phyloP scores from a whole-genome alignment of 1,139 yeast genomes.

The Taphrina wiesneri region DNA sequence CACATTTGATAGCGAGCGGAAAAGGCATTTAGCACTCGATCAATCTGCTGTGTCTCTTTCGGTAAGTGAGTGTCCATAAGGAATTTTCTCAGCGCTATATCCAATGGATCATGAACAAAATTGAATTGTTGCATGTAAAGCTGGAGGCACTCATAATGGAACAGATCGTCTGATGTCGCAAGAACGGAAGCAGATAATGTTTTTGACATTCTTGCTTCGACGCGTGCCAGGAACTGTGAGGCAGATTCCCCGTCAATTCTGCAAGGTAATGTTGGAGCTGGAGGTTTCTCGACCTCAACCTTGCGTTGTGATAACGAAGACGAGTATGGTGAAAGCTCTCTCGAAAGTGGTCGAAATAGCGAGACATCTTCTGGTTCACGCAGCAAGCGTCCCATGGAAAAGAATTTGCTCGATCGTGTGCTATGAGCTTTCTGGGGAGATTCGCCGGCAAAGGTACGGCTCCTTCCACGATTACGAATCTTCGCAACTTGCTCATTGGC shows the following conservation, averaged over 20 bases:
- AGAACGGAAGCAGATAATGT: constrained; percentile 49
- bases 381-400: constrained; percentile 15
- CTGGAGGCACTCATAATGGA: constrained; percentile 48
- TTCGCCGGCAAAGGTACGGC: constrained; percentile 26
- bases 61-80: constrained; percentile 61
- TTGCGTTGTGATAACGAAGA: neutral
- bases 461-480: constrained; percentile 12
- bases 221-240: constrained; percentile 46
- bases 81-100: constrained; percentile 61
- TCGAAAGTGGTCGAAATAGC: constrained; percentile 13
- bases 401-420: constrained; percentile 13
- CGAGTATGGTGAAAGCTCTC: constrained; percentile 11
- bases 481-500: neutral
- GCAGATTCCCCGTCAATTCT: constrained; percentile 46
- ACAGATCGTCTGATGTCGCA: constrained; percentile 47
- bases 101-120: constrained; percentile 58
- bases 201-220: constrained; percentile 46
- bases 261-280: constrained; percentile 42
- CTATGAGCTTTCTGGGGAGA: neutral
- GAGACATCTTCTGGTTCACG: constrained; percentile 18
- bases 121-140: constrained; percentile 51
- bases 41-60: constrained; percentile 70
- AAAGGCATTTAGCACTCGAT: constrained; percentile 60
- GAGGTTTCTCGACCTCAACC: neutral
- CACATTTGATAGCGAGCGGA: constrained; percentile 53